Percentiles rank a stretch among this genome's conserved stretches.
Evolutionary conservation across 371 early-diverging fungal genomes (phyloP).

Genomic region (Saksenaea oblongispora): DNA sequence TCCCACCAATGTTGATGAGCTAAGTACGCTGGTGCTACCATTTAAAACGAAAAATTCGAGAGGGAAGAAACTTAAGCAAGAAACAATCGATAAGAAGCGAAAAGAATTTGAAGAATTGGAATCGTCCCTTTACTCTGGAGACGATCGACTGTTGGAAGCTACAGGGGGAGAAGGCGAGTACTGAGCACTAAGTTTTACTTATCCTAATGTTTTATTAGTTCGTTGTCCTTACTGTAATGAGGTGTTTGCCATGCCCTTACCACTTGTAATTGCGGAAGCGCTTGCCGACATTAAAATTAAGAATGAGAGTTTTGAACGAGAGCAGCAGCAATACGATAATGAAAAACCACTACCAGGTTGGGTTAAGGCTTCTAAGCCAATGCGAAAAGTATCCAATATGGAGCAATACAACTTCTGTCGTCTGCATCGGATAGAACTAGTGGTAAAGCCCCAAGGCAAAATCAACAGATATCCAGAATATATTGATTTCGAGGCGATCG

Average conservation of each 20-base stretch:
- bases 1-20: background rate
- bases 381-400: slow-evolving; percentile 14
- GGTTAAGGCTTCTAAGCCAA: background rate
- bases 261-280: background rate
- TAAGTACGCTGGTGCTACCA: background rate
- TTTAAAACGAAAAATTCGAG: background rate
- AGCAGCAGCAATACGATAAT: background rate
- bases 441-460: slow-evolving; percentile 40
- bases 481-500: slow-evolving; percentile 39
- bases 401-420: slow-evolving; percentile 42
- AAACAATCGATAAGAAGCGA: background rate
- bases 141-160: background rate
- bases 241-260: background rate
- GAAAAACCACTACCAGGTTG: background rate
- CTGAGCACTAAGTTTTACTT: no score
- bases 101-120: background rate
- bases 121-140: background rate
- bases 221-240: background rate
- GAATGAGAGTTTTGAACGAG: background rate
- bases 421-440: slow-evolving; percentile 41
- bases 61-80: background rate
- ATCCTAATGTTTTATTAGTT: background rate
- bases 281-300: background rate
- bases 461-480: slow-evolving; percentile 32
- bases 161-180: background rate